phyloP scores from a whole-genome alignment of 352 stramenopile species.

The Globisporangium apiculatum region DNA sequence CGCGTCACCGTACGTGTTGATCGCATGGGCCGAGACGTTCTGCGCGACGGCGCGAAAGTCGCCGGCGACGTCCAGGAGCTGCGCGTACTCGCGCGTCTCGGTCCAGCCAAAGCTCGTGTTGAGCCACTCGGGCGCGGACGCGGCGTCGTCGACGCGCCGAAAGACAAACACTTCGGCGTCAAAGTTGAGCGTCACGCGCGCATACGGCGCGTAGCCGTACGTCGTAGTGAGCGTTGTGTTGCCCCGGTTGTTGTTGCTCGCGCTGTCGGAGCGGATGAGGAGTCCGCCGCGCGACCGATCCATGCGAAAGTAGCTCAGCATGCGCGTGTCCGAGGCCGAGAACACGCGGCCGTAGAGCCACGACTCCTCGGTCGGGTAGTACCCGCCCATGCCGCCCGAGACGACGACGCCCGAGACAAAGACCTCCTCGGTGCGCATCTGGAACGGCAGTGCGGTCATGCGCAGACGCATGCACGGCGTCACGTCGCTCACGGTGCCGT shows the following conservation, averaged over 20 bases:
- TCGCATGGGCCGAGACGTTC: conserved; percentile 49
- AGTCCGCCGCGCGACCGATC: conserved; percentile 50
- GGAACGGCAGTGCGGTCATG: conserved; percentile 69
- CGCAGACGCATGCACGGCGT: conserved; percentile 65
- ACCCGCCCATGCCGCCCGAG: conserved; percentile 66
- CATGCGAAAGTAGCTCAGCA: conserved; percentile 82
- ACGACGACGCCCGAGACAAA: conserved; percentile 43
- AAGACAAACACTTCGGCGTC: conserved; percentile 70
- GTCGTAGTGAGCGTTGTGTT: conserved; percentile 39
- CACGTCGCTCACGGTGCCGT: conserved; percentile 1
- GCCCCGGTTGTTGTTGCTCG: conserved; percentile 72
- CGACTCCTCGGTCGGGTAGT: conserved; percentile 47
- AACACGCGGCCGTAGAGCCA: conserved; percentile 68
- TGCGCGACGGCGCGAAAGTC: conserved; percentile 55
- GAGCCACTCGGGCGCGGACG: conserved; percentile 61
- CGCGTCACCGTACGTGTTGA: conserved; percentile 75
- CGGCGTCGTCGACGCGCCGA: conserved; percentile 43
- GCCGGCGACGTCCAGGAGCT: conserved; percentile 48
- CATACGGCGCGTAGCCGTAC: conserved; percentile 57
- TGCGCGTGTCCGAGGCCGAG: conserved; percentile 48
- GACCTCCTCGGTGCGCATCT: conserved; percentile 57
- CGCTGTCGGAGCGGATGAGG: conserved; percentile 54
- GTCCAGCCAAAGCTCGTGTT: conserved; percentile 49
- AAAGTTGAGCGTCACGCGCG: conserved; percentile 70
- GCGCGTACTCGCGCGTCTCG: conserved; percentile 57